These are phyloP conservation scores for Cryptococcus jaspeensis DNA, from an alignment of 1,284 basidiomycete genomes.

Conservation along the genomic window DNA sequence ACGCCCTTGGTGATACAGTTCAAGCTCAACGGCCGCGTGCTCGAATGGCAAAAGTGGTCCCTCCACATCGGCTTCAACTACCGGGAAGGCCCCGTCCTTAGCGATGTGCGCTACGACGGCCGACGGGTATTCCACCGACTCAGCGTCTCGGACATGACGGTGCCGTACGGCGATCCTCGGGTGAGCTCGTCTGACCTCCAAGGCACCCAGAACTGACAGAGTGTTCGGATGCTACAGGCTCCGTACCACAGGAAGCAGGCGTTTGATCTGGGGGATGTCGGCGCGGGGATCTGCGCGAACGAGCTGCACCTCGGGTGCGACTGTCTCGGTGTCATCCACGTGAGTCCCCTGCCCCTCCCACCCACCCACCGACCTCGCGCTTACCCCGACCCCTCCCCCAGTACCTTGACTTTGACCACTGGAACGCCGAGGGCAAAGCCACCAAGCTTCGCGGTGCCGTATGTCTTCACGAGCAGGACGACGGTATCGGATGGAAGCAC, in stretches of 20 bases:
- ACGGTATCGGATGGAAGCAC: constrained; percentile 68
- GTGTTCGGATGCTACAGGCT: constrained; percentile 21
- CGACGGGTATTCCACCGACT: constrained; percentile 77
- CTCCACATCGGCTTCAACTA: constrained; percentile 34
- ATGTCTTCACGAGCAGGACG: constrained; percentile 87
- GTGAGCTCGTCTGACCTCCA: no score
- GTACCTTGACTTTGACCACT: background rate
- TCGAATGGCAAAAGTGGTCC: constrained; percentile 43
- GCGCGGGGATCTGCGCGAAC: constrained; percentile 7
- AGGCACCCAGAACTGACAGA: constrained; percentile 17
- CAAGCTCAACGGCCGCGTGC: constrained; percentile 70
- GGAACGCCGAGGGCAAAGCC: constrained; percentile 2
- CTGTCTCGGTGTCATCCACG: constrained; percentile 63
- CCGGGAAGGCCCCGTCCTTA: constrained; percentile 56
- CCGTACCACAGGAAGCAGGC: constrained; percentile 17
- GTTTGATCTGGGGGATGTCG: constrained; percentile 50
- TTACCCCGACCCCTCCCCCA: no score
- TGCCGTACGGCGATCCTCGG: constrained; percentile 29
- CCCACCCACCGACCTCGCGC: background rate
- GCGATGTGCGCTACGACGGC: constrained; percentile 76
- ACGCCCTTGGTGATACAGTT: constrained; percentile 54
- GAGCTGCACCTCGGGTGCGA: constrained; percentile 10
- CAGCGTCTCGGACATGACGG: constrained; percentile 65
- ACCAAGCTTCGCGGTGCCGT: constrained; percentile 50
- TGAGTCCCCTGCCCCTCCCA: background rate